Evolutionary conservation across 441 rosid species (phyloP).

Genomic region (Gossypium davidsonii): DNA sequence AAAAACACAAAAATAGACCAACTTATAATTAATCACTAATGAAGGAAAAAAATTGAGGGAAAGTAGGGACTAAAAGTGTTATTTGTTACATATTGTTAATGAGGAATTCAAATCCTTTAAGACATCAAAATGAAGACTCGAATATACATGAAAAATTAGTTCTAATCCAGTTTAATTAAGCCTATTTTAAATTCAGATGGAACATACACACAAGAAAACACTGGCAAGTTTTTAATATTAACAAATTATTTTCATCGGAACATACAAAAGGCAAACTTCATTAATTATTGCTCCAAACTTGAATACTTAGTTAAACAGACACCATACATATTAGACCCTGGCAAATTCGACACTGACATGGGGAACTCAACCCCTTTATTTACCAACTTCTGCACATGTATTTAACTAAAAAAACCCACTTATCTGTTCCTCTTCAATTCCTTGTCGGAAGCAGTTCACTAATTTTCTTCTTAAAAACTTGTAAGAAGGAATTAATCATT

Average conservation of each 20-base stretch:
- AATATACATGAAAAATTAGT: not conserved
- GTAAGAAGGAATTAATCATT: slow-evolving; percentile 13
- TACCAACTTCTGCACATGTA: not conserved
- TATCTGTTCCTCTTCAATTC: not conserved
- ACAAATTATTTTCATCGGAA: not conserved
- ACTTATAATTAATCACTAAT: not conserved
- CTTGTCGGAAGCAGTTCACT: not conserved
- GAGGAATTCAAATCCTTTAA: not conserved
- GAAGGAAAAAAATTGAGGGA: not conserved
- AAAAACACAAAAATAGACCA: not conserved
- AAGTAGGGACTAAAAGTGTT: not conserved
- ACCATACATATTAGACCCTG: not conserved
- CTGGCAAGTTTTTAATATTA: not conserved
- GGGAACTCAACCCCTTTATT: slow-evolving; percentile 17
- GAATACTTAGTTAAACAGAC: too few relatives aligned
- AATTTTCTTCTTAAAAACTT: not conserved
- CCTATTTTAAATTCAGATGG: not conserved
- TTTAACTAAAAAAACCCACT: slow-evolving; percentile 10
- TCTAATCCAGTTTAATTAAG: not conserved
- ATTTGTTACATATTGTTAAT: not conserved
- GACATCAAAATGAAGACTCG: too few relatives aligned
- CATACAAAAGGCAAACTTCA: not conserved
- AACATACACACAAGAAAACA: not conserved
- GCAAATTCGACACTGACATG: slow-evolving; percentile 10
- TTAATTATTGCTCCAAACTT: not conserved